These are phyloP conservation scores for Trypanosomatidae sp. DNA, from an alignment of 208 protist species.

Conservation along the genomic window DNA sequence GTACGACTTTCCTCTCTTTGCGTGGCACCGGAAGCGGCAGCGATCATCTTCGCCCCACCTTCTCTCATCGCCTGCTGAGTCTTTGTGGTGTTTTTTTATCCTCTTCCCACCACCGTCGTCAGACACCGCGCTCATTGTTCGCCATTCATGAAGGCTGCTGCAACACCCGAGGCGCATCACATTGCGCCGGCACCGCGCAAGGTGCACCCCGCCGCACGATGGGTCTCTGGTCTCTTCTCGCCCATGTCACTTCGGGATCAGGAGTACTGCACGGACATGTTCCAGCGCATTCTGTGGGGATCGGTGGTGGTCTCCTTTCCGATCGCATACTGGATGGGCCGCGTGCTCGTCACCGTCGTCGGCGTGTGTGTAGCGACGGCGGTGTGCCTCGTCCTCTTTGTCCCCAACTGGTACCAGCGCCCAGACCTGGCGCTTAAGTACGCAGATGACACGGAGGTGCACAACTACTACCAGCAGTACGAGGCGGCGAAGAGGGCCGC, in stretches of 20 bases:
- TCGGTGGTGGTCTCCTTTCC: constrained; percentile 54
- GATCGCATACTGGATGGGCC: constrained; percentile 50
- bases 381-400: constrained; percentile 48
- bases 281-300: constrained; percentile 46
- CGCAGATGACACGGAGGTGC: constrained; percentile 51
- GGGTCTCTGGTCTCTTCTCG: constrained; percentile 60
- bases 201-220: constrained; percentile 62
- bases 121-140: neutral
- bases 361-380: constrained; percentile 32
- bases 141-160: constrained; percentile 7
- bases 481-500: constrained; percentile 28
- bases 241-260: constrained; percentile 85
- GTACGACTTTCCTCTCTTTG: neutral
- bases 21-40: neutral
- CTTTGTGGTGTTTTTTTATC: neutral
- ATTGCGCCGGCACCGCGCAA: neutral
- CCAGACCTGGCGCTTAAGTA: constrained; percentile 56
- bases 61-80: neutral
- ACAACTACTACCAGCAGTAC: constrained; percentile 60
- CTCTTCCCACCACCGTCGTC: neutral
- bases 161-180: neutral
- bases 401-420: constrained; percentile 81
- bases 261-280: constrained; percentile 21
- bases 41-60: neutral
- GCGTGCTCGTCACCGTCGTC: constrained; percentile 52